phyloP scores from a whole-genome alignment of 805 yeast genomes.

The Hanseniaspora mollemarum region DNA sequence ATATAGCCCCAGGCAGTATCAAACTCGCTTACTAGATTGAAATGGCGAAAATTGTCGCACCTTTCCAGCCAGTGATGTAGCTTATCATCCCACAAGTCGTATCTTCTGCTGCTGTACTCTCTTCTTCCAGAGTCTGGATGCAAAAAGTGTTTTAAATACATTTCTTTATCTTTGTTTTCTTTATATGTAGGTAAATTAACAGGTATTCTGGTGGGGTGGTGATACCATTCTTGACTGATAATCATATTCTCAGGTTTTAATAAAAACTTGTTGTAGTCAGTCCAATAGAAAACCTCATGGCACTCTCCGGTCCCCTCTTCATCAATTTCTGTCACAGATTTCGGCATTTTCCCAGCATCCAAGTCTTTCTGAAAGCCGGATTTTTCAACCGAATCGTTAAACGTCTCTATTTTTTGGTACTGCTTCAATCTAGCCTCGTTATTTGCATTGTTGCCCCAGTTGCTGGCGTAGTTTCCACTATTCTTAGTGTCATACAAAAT shows the following conservation, averaged over 20 bases:
- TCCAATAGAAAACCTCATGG: slow-evolving; percentile 54
- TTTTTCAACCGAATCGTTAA: slow-evolving; percentile 33
- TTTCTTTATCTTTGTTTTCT: slow-evolving; percentile 15
- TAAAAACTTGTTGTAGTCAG: slow-evolving; percentile 62
- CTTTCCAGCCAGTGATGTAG: slow-evolving; percentile 58
- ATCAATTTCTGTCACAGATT: slow-evolving; percentile 21
- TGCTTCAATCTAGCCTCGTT: slow-evolving; percentile 15
- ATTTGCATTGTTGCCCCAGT: slow-evolving; percentile 14
- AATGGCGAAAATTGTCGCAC: slow-evolving; percentile 62
- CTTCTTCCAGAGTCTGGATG: slow-evolving; percentile 46
- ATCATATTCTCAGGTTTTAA: slow-evolving; percentile 51
- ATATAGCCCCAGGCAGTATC: slow-evolving; percentile 84
- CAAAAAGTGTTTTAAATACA: slow-evolving; percentile 32
- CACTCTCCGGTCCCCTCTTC: slow-evolving; percentile 25
- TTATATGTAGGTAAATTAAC: slow-evolving; percentile 6
- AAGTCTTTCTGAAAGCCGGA: slow-evolving; percentile 54
- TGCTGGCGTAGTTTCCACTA: slow-evolving; percentile 33
- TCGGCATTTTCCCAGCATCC: slow-evolving; percentile 36
- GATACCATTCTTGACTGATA: slow-evolving; percentile 49
- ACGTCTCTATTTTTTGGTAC: slow-evolving; percentile 27
- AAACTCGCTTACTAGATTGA: slow-evolving; percentile 56
- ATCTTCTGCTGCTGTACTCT: slow-evolving; percentile 40
- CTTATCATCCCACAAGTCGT: slow-evolving; percentile 45
- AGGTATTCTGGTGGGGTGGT: slow-evolving; percentile 19
- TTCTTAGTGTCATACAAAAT: slow-evolving; percentile 68